Evolutionary conservation across 179 eudicot genomes (phyloP).

Genomic region (Beta lomatogona): DNA sequence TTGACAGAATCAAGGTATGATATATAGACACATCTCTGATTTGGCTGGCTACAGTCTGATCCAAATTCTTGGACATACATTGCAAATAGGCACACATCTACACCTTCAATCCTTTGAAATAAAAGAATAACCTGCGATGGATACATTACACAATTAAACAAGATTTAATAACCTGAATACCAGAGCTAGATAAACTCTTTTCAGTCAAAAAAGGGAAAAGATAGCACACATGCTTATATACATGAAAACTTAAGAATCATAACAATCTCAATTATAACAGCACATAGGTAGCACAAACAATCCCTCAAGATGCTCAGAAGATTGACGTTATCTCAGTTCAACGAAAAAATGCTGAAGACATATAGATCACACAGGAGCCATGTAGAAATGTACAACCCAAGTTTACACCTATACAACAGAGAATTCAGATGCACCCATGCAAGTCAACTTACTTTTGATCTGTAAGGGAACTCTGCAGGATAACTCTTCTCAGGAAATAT

Average conservation of each 20-base stretch:
- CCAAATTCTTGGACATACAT: conserved; percentile 95
- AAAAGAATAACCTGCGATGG: conserved; percentile 67
- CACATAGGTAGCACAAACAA: neutral
- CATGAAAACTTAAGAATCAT: neutral
- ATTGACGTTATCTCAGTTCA: no score
- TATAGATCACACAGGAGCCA: neutral
- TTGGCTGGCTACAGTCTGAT: conserved; percentile 70
- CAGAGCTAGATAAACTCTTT: neutral
- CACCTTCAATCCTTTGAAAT: conserved; percentile 85
- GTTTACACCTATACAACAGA: neutral
- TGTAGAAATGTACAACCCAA: neutral
- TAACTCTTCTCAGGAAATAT: conserved; percentile 62
- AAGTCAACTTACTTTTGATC: conserved; percentile 66
- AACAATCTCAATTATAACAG: neutral
- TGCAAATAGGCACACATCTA: conserved; percentile 84
- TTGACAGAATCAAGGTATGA: conserved; percentile 93
- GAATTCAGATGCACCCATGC: no score
- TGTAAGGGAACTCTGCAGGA: conserved; percentile 76
- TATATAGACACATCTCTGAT: conserved; percentile 77
- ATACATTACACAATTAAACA: conserved; percentile 7
- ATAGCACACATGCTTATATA: neutral
- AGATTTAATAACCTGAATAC: neutral
- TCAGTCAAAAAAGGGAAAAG: neutral
- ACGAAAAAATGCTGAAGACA: no score
- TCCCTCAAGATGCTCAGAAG: neutral